Base-by-base conservation (phyloP, 225 moss, liverwort and hornwort species). In the Physcomitrellopsis africana region DNA sequence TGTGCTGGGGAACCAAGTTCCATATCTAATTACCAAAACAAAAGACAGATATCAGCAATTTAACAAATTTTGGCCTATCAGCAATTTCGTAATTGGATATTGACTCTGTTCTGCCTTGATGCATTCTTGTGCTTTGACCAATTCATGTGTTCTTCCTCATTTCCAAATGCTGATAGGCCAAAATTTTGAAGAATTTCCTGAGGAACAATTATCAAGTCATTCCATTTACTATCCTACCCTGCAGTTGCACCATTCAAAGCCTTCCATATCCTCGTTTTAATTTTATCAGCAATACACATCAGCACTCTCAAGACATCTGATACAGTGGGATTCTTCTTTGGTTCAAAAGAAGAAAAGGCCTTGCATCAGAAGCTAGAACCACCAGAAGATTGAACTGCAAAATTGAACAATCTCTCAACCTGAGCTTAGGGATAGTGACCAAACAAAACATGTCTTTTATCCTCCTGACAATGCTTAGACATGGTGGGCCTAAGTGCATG, bases 1-100 rank as follows among this genome's bases (percentile, higher is more conserved):
- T 72, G 84, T 99, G 71, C 81, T 99, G 71, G 99, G 93, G 14
- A 90, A n/a, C n/a, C n/a, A n/a, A n/a, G n/a, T n/a, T n/a, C n/a
- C n/a, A n/a, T n/a, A n/a, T n/a, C n/a, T n/a, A n/a, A n/a, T n/a
- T n/a, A n/a, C n/a, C n/a, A n/a, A n/a, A n/a, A n/a, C n/a, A n/a
- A n/a, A n/a, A n/a, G n/a, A n/a, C n/a, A n/a, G n/a, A n/a, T n/a
- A n/a, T n/a, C n/a, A n/a, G n/a, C n/a, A n/a, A n/a, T n/a, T n/a
- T n/a, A n/a, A n/a, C n/a, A n/a, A n/a, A n/a, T n/a, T n/a, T n/a
- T n/a, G n/a, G n/a, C n/a, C n/a, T n/a, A n/a, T n/a, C n/a, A n/a
- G n/a, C n/a, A n/a, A n/a, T n/a, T n/a, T n/a, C n/a, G n/a, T n/a
- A n/a, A n/a, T n/a, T n/a, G n/a, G n/a, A n/a, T n/a, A n/a, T n/a